Base-by-base conservation (phyloP, 2,329 filamentous ascomycete genomes). In the Botrytis elliptica region DNA sequence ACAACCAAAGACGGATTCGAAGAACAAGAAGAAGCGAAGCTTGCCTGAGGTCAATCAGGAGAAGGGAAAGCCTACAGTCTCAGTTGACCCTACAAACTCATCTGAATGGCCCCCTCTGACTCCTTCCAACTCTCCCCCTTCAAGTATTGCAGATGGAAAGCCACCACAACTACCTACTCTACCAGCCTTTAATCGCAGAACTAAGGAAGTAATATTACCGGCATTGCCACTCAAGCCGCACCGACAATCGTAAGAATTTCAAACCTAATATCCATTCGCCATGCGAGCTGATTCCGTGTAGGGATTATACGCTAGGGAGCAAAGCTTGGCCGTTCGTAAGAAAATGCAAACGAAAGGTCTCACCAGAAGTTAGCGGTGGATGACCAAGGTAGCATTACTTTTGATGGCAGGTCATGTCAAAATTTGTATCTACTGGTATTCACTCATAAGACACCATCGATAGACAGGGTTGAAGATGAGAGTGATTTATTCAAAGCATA, bases 311-410 rank as follows among this genome's bases (percentile, higher is more conserved):
- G 7, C 42, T 76, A 60, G 75, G 75, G 57, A 64, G 63, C 46
- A 63, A 60, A 36, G 62, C 44, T 29, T 78, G 76, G 77, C 77
- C 78, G 7, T 78, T 78, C 67, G 74, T 78, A 36, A 77, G 74
- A 49, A 75, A 29, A 9, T 75, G 72, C 40, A 72, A 68, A 57
- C 69, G 65, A 25, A 63, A 55, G 71, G 73, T 72, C 55, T 59
- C 57, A 59, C 25, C 33, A 36, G n/a, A n/a, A 55, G 22, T 9
- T 22, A 36, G 33, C 22, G 42, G 25, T 64, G 25, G 44, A 42
- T 71, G 44, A 64, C 33, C n/a, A n/a, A 36, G 22, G 1, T 18
- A 38, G 40, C 22, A 62, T 62, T 5, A 38, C 40, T 62, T 46
- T 36, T 38, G n/a, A 44, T 65, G 36, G n/a, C 25, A 46, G 66